A percentile compares a stretch with the other conserved stretches of the same genome.
These are phyloP conservation scores for Phytophthora sp. DNA, from an alignment of 352 stramenopile species.

Conservation along the genomic window DNA sequence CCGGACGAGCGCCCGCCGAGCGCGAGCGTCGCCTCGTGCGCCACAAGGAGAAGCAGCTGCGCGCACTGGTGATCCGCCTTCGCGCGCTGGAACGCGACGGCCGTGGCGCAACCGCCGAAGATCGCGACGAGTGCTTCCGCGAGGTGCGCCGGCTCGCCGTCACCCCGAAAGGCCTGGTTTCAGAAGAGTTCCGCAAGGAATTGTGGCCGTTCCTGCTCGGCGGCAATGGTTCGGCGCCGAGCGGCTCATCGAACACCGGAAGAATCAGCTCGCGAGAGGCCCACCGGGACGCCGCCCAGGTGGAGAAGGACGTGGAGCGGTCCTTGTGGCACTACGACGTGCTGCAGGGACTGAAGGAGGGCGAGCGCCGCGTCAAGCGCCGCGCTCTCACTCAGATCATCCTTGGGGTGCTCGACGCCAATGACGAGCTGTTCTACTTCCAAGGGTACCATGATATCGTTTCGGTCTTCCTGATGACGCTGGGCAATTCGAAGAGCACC, in stretches of 20 bases:
- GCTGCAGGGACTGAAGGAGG: slow-evolving; percentile 59
- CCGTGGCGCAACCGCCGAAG: slow-evolving; percentile 10
- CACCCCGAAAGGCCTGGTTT: slow-evolving; percentile 57
- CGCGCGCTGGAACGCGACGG: slow-evolving; percentile 17
- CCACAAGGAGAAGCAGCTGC: slow-evolving; percentile 65
- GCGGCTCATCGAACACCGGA: slow-evolving; percentile 10
- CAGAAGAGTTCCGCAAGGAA: slow-evolving; percentile 55
- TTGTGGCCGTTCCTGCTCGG: slow-evolving; percentile 74
- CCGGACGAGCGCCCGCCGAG: slow-evolving; percentile 33
- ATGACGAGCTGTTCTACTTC: slow-evolving; percentile 80
- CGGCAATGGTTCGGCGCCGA: background rate
- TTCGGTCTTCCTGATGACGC: slow-evolving; percentile 81
- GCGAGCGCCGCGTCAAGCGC: slow-evolving; percentile 67
- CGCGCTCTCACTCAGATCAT: slow-evolving; percentile 70
- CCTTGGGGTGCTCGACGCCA: slow-evolving; percentile 45
- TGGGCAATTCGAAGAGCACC: slow-evolving; percentile 72
- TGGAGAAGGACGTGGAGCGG: slow-evolving; percentile 88
- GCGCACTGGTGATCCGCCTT: slow-evolving; percentile 34
- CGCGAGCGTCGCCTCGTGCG: slow-evolving; percentile 51
- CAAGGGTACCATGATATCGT: slow-evolving; percentile 95
- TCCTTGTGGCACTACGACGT: slow-evolving; percentile 87
- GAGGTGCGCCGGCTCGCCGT: slow-evolving; percentile 71
- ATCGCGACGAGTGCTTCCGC: slow-evolving; percentile 45
- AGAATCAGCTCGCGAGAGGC: background rate
- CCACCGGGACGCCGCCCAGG: slow-evolving; percentile 72